Evolutionary conservation across 805 yeast species (phyloP).

Genomic region (Cyberlindnera saturnus): DNA sequence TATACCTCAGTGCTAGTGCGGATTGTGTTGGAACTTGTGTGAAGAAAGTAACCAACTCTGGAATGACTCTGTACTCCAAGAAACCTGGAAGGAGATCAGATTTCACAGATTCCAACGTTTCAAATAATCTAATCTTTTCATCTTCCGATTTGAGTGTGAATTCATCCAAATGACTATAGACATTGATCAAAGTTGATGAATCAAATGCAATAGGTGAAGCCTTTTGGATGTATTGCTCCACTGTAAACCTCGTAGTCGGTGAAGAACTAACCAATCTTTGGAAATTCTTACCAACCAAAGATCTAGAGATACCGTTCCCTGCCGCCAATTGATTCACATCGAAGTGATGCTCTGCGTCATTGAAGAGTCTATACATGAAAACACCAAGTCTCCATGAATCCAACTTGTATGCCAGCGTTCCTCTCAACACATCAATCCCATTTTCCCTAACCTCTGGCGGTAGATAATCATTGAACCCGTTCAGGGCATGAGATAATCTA

Average conservation of each 20-base stretch:
- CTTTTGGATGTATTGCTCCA: constrained; percentile 20
- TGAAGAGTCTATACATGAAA: constrained; percentile 43
- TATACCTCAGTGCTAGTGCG: constrained; percentile 22
- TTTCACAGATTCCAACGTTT: constrained; percentile 29
- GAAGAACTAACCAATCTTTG: constrained; percentile 35
- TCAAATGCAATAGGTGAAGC: constrained; percentile 23
- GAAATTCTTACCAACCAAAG: constrained; percentile 25
- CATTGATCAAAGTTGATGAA: constrained; percentile 41
- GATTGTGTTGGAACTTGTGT: constrained; percentile 22
- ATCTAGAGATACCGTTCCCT: constrained; percentile 29
- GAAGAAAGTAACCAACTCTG: constrained; percentile 54
- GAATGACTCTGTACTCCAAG: constrained; percentile 58
- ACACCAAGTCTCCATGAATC: constrained; percentile 65
- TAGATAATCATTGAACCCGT: constrained; percentile 26
- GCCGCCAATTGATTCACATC: constrained; percentile 5
- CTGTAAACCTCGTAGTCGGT: constrained; percentile 33
- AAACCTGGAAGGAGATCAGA: constrained; percentile 42
- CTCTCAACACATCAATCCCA: constrained; percentile 37
- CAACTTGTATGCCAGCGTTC: constrained; percentile 36
- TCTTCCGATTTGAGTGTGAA: constrained; percentile 45
- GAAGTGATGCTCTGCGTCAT: constrained; percentile 13
- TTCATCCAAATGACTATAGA: constrained; percentile 50
- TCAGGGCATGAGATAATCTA: constrained; percentile 28
- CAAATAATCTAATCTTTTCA: constrained; percentile 46
- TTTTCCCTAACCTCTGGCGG: constrained; percentile 49